Evolutionary conservation across 2,329 filamentous ascomycete genomes (phyloP), one percentile per base, ranked within the genome.

Genomic region (Moelleriella libera): DNA sequence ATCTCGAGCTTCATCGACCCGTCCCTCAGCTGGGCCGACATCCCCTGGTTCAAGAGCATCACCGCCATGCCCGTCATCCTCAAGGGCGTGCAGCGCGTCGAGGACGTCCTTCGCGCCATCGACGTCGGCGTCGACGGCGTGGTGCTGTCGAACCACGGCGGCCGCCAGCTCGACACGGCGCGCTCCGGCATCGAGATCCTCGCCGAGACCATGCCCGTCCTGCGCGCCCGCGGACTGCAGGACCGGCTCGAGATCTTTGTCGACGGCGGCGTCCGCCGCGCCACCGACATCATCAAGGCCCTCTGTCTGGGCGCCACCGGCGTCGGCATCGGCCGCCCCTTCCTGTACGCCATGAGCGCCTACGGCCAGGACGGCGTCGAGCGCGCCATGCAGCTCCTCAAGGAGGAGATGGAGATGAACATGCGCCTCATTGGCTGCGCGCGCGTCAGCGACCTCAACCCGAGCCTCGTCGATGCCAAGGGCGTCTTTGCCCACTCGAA

Each of bases 351-450:
- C 58, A 97, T 98, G 90, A 85, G 83, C 52, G 80, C 88, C 8
- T 97, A 97, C 59, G 92, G 92, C 1, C 68, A 87, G 50, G 74
- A 82, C 2, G 92, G 92, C 53, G 90, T 97, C 21, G 86, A 94
- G 60, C 78, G 87, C 34, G 92, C 92, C 32, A 95, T 97, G 84
- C 84, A 88, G 65, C 69, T 95, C 49, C 75, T 95, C 55, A 88
- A 86, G 69, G 92, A 97, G 59, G 92, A 98, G 74, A 86, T 98
- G 78, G 88, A 94, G 70, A 97, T 97, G 90, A 92, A 90, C 60
- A 97, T 98, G 92, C 80, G 92, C 6, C 70, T 98, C 52, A 88
- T 98, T 55, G 92, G 92, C 8, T 85, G 81, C 50, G 77, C 74
- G 21, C 81, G 68, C 50, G 65, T 98, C 32, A 79, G 80, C 37